Conservation (phyloP, 164 flowering plant species). For the Kalanchoe fedtschenkoi region DNA sequence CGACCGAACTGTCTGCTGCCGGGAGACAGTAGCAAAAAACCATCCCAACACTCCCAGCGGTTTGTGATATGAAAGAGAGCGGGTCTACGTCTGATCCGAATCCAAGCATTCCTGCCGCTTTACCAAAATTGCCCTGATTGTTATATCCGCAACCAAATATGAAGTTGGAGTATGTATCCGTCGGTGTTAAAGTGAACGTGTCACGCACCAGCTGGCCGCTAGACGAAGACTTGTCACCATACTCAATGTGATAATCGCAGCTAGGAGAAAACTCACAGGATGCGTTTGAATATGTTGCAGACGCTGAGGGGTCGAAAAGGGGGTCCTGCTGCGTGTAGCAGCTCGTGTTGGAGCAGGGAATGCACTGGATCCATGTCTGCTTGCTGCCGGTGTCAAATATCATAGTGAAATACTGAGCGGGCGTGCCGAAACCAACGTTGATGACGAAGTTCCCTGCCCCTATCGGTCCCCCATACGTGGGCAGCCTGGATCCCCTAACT, state of each 20-base stretch:
- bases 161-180: constrained; percentile 1
- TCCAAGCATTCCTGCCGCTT: constrained; percentile 5
- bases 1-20: constrained; percentile 6
- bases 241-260: not conserved
- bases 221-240: constrained; percentile 2
- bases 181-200: not conserved
- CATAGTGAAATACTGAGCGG: constrained; percentile 19
- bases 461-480: constrained; percentile 8
- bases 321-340: constrained; percentile 4
- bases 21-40: constrained; percentile 20
- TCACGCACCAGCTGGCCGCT: constrained; percentile 4
- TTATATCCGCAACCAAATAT: constrained; percentile 6
- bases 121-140: not conserved
- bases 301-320: not conserved
- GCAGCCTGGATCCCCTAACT: not conserved
- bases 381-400: constrained; percentile 46
- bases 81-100: not conserved
- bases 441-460: constrained; percentile 35
- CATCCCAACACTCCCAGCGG: not conserved
- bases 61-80: constrained; percentile 4
- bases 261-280: not conserved
- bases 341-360: constrained; percentile 15
- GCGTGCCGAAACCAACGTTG: constrained; percentile 36
- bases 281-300: not conserved
- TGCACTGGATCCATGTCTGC: constrained; percentile 45